Evolutionary conservation across 495 filamentous ascomycete species (phyloP).

Genomic region (Pseudomonodictys pantanalensis): DNA sequence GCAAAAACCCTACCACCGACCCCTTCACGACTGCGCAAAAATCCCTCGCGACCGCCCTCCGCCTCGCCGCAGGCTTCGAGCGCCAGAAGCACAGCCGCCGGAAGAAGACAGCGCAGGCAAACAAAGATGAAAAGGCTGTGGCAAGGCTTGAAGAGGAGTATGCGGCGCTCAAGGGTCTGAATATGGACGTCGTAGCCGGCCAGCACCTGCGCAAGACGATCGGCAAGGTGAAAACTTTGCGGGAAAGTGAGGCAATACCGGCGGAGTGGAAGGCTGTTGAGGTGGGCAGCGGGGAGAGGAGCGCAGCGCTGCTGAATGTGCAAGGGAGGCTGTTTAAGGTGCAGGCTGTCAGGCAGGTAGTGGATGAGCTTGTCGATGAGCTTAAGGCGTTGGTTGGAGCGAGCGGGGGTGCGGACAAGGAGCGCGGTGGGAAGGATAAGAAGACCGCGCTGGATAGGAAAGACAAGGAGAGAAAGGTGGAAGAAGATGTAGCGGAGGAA

Average conservation of each 20-base stretch:
- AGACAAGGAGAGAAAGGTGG: not conserved
- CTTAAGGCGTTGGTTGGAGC: constrained; percentile 62
- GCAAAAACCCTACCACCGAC: constrained; percentile 45
- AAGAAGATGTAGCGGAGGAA: not conserved
- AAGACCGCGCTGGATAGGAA: not conserved
- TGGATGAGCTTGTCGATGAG: constrained; percentile 59
- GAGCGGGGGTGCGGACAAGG: constrained; percentile 38
- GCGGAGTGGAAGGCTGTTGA: constrained; percentile 35
- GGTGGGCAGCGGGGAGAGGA: constrained; percentile 45
- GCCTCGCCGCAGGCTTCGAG: constrained; percentile 81
- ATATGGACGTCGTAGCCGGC: constrained; percentile 62
- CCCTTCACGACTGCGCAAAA: constrained; percentile 59
- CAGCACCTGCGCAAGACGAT: constrained; percentile 73
- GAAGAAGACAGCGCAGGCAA: constrained; percentile 60
- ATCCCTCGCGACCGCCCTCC: constrained; percentile 65
- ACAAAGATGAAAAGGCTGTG: constrained; percentile 42
- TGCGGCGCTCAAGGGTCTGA: constrained; percentile 73
- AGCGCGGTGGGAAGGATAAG: not conserved
- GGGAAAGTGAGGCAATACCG: constrained; percentile 50
- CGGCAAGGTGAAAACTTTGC: constrained; percentile 68
- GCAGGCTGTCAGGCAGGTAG: constrained; percentile 65
- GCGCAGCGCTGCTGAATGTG: constrained; percentile 63
- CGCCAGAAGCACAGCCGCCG: constrained; percentile 80
- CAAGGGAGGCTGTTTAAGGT: constrained; percentile 76
- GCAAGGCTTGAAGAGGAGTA: constrained; percentile 69